Base-by-base conservation (phyloP, 345 rosid species). In the Rhizophora mangle region DNA sequence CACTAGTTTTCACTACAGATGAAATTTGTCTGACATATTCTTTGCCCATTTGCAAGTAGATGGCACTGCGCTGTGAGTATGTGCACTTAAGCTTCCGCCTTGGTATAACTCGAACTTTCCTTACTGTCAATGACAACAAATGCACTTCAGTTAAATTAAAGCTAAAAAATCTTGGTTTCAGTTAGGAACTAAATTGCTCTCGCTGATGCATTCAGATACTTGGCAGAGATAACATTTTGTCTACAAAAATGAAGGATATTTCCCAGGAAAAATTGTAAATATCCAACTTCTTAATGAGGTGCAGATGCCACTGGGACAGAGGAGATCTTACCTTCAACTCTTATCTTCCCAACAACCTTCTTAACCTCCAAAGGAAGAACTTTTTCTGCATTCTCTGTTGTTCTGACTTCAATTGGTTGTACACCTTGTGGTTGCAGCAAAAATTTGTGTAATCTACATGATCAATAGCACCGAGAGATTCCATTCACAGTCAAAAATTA, bases 391-490 rank as follows among this genome's bases (percentile, higher is more conserved):
- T 63, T 82, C 80, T 76, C 79, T 37, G 62, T 72, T 49, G 68
- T 74, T 60, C 69, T 77, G 69, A 81, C 84, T 67, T 87, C 88
- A 30, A 54, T 71, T 26, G 87, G 80, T 78, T 76, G 83, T 60
- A 81, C 80, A 64, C 87, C 85, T 76, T 88, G 85, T 55, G 99
- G 99, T 81, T 88, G 97, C 82, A 94, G 71, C 78, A 94, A 80
- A 83, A 89, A 86, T 63, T 86, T 91, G 72, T 91, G 90, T 79
- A 94, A 76, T 68, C 97, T 94, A 76, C 56, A 60, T 59, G 64
- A 55, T 13, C 37, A 70, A 34, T 47, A 66, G 30, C 24, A 31
- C 29, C 57, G 11, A 62, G 46, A 75, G 10, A 64, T 43, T 32
- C 54, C 57, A 58, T 24, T 75, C 54, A 73, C 49, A 58, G 64